Base-by-base conservation (phyloP, 257 asterid genomes). In the Capsicum pubescens region DNA sequence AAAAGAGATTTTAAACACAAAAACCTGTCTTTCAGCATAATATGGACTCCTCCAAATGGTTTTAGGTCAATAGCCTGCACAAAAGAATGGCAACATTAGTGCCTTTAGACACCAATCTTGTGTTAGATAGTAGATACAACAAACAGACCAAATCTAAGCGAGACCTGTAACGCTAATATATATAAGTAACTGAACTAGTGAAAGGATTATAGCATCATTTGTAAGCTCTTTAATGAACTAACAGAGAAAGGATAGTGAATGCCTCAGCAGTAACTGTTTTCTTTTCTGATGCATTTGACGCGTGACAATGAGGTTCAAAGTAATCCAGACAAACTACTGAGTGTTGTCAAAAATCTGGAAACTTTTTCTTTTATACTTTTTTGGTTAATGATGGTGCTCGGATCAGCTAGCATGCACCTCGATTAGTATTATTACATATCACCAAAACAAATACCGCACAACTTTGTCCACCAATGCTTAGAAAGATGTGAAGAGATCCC, bases 31-130 rank as follows among this genome's bases (percentile, higher is more conserved):
- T 88, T 94, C 90, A 91, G 90, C 44, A 89, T 85, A 19, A 89
- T 82, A 86, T 96, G 98, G 80, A 90, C 80, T 26, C 98, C 97
- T 79, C 97, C 98, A 89, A 93, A 91, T 26, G 98, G 95, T 70
- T 89, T 89, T 83, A 95, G 92, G 86, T 89, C 94, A 54, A 96
- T 84, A 66, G 97, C 99, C 99, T 95, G 95, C 90, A 90, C 68
- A 64, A 81, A 50, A 9, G 70, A 82, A 80, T 82, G 80, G 67
- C 66, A 83, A 66, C 52, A 85, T 86, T 84, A 83, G 48, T 63
- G 77, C 54, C 81, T 15, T 50, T 71, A 39, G 55, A 67, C 64
- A 76, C 44, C 71, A 52, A 19, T 46, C 54, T 82, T 14, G 35
- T 9, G 35, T 60, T 57, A 74, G 74, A 59, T 26, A 54, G 55